A percentile compares a stretch with the other conserved stretches of the same genome.
Evolutionary conservation across 2,329 filamentous ascomycete genomes (phyloP).

Genomic region (Berkeleyomyces basicola): DNA sequence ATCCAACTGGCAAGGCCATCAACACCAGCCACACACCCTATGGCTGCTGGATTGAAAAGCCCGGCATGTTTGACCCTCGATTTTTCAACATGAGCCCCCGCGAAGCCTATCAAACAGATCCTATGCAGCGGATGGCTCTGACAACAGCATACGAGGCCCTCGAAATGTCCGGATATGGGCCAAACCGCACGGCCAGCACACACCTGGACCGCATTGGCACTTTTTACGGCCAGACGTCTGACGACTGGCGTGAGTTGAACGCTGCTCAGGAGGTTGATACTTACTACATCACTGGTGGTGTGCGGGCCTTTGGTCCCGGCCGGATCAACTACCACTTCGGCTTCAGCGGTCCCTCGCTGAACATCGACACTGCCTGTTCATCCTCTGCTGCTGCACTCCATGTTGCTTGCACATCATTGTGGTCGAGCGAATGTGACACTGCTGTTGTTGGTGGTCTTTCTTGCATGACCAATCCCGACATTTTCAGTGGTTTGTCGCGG

Average conservation of each 20-base stretch:
- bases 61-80: conserved; percentile 55
- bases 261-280: conserved; percentile 48
- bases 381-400: conserved; percentile 58
- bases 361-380: conserved; percentile 61
- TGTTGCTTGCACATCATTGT: conserved; percentile 52
- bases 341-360: conserved; percentile 56
- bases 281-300: conserved; percentile 35
- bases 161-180: conserved; percentile 57
- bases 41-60: conserved; percentile 53
- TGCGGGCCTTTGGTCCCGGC: conserved; percentile 34
- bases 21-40: conserved; percentile 55
- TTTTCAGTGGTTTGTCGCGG: conserved; percentile 57
- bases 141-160: conserved; percentile 66
- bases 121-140: conserved; percentile 56
- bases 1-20: conserved; percentile 48
- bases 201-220: conserved; percentile 44
- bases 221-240: conserved; percentile 61
- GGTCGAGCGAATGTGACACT: conserved; percentile 63
- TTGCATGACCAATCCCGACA: conserved; percentile 65
- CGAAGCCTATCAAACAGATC: conserved; percentile 60
- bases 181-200: conserved; percentile 50
- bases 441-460: conserved; percentile 66
- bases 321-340: conserved; percentile 68
- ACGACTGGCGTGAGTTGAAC: conserved; percentile 68
- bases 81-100: conserved; percentile 77